phyloP scores from a whole-genome alignment of 2,329 filamentous ascomycete species.

The Juglanconis juglandina region DNA sequence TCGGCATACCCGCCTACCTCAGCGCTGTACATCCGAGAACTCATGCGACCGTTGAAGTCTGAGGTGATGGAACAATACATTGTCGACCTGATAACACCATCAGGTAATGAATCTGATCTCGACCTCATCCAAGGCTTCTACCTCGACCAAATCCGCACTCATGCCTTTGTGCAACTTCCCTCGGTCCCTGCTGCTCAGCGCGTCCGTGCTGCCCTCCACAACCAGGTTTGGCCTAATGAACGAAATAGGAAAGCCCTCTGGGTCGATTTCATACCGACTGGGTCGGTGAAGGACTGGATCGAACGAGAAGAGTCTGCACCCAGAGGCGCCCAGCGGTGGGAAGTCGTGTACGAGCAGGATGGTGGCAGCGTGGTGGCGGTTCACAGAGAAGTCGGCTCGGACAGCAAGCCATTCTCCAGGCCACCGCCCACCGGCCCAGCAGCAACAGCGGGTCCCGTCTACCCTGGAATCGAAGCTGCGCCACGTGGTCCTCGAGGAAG shows the following conservation, averaged over 20 bases:
- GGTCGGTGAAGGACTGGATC: slow-evolving; percentile 72
- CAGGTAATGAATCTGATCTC: slow-evolving; percentile 46
- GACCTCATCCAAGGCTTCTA: slow-evolving; percentile 66
- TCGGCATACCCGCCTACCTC: slow-evolving; percentile 63
- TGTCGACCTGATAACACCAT: slow-evolving; percentile 61
- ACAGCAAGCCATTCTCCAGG: slow-evolving; percentile 22
- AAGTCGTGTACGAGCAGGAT: slow-evolving; percentile 65
- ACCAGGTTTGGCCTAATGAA: slow-evolving; percentile 81
- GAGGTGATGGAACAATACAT: slow-evolving; percentile 67
- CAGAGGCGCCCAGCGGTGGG: slow-evolving; percentile 56
- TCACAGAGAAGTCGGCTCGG: slow-evolving; percentile 47
- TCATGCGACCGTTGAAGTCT: slow-evolving; percentile 81
- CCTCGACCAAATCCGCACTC: slow-evolving; percentile 80
- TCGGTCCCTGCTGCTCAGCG: slow-evolving; percentile 69
- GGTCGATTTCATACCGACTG: slow-evolving; percentile 84
- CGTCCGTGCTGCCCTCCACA: slow-evolving; percentile 73
- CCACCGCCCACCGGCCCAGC: slow-evolving; percentile 20
- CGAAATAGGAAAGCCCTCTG: slow-evolving; percentile 77
- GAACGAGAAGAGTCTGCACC: slow-evolving; percentile 56
- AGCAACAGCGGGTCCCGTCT: slow-evolving; percentile 14
- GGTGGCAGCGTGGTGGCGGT: slow-evolving; percentile 53
- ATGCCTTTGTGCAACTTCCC: slow-evolving; percentile 76
- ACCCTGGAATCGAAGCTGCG: slow-evolving; percentile 24
- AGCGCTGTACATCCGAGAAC: slow-evolving; percentile 82
- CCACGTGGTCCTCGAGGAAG: slow-evolving; percentile 26